phyloP scores from a whole-genome alignment of 441 rosid genomes.

The Croton setiger region DNA sequence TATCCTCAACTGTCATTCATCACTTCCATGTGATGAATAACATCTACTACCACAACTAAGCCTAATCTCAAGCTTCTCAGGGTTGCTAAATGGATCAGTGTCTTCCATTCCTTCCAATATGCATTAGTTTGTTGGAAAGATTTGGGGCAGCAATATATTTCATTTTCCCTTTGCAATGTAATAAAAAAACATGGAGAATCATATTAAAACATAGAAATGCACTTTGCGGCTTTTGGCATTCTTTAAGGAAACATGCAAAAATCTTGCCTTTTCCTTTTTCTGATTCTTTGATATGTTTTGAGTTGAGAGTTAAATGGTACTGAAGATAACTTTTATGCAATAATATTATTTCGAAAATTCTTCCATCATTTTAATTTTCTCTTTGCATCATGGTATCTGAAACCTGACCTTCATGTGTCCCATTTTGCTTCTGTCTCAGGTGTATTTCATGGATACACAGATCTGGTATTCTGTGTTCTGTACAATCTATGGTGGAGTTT shows the following conservation, averaged over 20 bases:
- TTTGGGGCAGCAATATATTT: no score
- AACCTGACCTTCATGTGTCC: slow-evolving; percentile 10
- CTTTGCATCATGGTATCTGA: background rate
- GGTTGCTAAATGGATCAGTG: no score
- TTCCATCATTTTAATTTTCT: background rate
- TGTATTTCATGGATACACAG: slow-evolving; percentile 98
- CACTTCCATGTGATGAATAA: background rate
- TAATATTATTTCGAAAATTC: background rate
- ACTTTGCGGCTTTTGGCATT: background rate
- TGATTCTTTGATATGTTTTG: background rate
- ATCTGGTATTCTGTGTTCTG: slow-evolving; percentile 99
- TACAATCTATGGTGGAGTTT: slow-evolving; percentile 85
- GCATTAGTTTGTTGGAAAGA: no score
- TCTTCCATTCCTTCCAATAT: no score
- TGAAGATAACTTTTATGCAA: background rate
- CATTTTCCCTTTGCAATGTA: no score
- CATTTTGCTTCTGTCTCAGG: slow-evolving; percentile 43
- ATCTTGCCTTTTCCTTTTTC: background rate
- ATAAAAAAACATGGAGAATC: background rate
- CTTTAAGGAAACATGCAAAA: background rate
- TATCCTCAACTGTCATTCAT: background rate
- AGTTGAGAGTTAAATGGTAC: background rate
- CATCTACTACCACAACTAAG: no score
- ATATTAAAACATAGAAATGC: background rate
- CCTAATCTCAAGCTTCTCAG: no score